phyloP scores from a whole-genome alignment of 2,329 filamentous ascomycete genomes.

The Chaetomium sp. region DNA sequence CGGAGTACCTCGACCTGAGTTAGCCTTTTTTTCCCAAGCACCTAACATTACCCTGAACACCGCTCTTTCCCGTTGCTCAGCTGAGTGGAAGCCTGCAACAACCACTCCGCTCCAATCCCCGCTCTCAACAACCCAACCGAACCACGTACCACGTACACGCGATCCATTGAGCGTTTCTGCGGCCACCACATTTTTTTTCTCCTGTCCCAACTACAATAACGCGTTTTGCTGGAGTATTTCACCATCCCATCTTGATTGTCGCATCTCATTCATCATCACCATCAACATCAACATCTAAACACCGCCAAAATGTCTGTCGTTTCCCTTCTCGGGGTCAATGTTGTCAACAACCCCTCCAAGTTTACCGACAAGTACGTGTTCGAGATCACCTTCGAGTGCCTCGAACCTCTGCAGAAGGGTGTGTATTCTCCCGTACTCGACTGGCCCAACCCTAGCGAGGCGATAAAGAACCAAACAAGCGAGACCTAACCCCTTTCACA shows the following conservation, averaged over 20 bases:
- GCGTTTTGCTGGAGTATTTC: background rate
- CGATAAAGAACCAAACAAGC: background rate
- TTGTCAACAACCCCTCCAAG: slow-evolving; percentile 93
- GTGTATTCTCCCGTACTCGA: slow-evolving; percentile 18
- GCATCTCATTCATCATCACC: background rate
- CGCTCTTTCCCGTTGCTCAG: background rate
- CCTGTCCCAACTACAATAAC: no score
- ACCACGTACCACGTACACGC: background rate
- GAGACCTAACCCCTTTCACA: background rate
- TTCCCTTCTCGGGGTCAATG: slow-evolving; percentile 88
- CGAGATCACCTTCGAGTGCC: slow-evolving; percentile 97
- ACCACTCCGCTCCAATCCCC: background rate
- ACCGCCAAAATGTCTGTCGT: slow-evolving; percentile 78
- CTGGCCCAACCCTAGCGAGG: no score
- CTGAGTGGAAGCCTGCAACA: background rate
- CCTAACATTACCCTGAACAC: slow-evolving; percentile 4
- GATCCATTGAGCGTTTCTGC: background rate
- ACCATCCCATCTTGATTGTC: background rate
- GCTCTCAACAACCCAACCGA: background rate
- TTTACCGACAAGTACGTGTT: slow-evolving; percentile 93
- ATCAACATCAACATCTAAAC: background rate
- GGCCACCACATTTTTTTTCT: background rate
- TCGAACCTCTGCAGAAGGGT: slow-evolving; percentile 93
- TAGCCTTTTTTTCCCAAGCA: background rate
- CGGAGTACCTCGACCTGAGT: no score